Percentiles rank a stretch among this genome's conserved stretches.
These are phyloP conservation scores for Marasmius tenuissimus DNA, from an alignment of 1,284 basidiomycete species.

Conservation along the genomic window DNA sequence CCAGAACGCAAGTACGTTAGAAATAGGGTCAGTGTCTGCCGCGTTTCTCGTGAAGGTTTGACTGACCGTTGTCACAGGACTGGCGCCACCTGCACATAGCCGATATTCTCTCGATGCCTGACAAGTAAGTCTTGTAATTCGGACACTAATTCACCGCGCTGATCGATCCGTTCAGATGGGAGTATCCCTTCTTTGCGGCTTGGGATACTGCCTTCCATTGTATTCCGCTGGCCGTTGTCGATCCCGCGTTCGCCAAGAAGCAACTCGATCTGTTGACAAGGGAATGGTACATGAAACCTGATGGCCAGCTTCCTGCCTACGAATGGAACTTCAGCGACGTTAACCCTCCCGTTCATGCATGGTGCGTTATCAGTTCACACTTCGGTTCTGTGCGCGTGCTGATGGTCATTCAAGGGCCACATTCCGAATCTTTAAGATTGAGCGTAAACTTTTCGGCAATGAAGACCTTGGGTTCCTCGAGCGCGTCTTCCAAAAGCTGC, in stretches of 20 bases:
- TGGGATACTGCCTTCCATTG: constrained; percentile 99
- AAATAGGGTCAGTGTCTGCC: constrained; percentile 59
- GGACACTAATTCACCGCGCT: background rate
- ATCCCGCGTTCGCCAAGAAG: constrained; percentile 95
- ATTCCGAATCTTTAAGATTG: constrained; percentile 97
- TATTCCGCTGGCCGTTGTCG: constrained; percentile 93
- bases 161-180: constrained; percentile 63
- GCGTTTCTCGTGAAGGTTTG: background rate
- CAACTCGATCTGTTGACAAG: constrained; percentile 94
- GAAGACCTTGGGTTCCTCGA: constrained; percentile 94
- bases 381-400: background rate
- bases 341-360: constrained; percentile 97
- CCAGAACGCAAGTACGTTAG: constrained; percentile 84
- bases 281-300: constrained; percentile 99
- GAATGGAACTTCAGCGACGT: constrained; percentile 99
- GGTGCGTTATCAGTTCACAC: constrained; percentile 43
- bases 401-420: constrained; percentile 64
- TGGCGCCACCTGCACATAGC: constrained; percentile 96
- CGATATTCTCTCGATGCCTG: constrained; percentile 97
- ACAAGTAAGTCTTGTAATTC: constrained; percentile 62
- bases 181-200: constrained; percentile 93
- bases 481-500: constrained; percentile 95
- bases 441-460: constrained; percentile 89
- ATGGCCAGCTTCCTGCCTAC: constrained; percentile 97
- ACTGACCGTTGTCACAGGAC: constrained; percentile 47